phyloP scores from a whole-genome alignment of 495 filamentous ascomycete genomes.

The Xylaria curta region DNA sequence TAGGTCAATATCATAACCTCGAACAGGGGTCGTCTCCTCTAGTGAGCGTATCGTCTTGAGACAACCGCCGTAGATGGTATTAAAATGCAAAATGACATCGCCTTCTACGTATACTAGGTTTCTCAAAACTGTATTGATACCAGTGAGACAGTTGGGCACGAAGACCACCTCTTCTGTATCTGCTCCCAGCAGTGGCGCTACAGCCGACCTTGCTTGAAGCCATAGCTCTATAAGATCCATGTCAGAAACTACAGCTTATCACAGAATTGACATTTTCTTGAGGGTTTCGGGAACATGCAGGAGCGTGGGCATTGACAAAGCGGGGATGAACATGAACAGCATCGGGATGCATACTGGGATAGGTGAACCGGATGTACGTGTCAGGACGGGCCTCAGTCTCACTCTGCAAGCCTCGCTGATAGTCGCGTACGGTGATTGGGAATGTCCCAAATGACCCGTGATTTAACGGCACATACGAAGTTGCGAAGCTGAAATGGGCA shows the following conservation, averaged over 20 bases:
- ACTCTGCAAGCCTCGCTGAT: slow-evolving; percentile 38
- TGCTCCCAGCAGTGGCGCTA: slow-evolving; percentile 67
- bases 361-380: slow-evolving; percentile 59
- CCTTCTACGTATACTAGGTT: slow-evolving; percentile 62
- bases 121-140: slow-evolving; percentile 78
- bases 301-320: not conserved
- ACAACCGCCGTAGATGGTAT: slow-evolving; percentile 79
- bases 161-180: slow-evolving; percentile 70
- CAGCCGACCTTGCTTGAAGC: slow-evolving; percentile 61
- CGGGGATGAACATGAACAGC: not conserved
- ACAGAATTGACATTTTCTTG: not conserved
- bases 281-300: not conserved
- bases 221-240: slow-evolving; percentile 46
- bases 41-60: slow-evolving; percentile 74
- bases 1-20: slow-evolving; percentile 48
- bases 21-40: slow-evolving; percentile 55
- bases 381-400: slow-evolving; percentile 45
- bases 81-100: slow-evolving; percentile 72
- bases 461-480: slow-evolving; percentile 46
- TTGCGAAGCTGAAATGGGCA: slow-evolving; percentile 45
- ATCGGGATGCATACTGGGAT: slow-evolving; percentile 42
- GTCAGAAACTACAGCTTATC: not conserved
- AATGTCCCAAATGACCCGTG: slow-evolving; percentile 51
- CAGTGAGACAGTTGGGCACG: slow-evolving; percentile 80
- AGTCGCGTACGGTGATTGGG: slow-evolving; percentile 41